phyloP scores from a whole-genome alignment of 495 filamentous ascomycete species.

The Penicillium pancosmium region DNA sequence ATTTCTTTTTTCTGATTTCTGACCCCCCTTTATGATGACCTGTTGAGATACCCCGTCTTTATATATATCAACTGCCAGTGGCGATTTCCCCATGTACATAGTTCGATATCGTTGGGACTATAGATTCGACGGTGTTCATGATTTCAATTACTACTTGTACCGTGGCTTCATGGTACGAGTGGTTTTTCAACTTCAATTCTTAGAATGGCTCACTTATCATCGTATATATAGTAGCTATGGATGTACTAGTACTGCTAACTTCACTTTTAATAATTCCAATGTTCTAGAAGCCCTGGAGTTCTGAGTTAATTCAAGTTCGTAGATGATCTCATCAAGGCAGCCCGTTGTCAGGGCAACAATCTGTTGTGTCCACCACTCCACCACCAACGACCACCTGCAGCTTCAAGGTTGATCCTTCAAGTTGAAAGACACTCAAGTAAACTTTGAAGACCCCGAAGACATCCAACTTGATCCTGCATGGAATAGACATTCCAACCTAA shows the following conservation, averaged over 20 bases:
- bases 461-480: no score
- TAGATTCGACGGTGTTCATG: conserved; percentile 31
- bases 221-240: no score
- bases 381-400: neutral
- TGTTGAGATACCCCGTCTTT: conserved; percentile 36
- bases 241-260: no score
- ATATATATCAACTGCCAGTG: conserved; percentile 43
- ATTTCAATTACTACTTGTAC: conserved; percentile 2
- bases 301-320: no score
- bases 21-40: conserved; percentile 18
- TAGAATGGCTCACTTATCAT: no score
- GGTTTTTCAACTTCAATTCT: neutral
- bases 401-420: neutral
- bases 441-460: no score
- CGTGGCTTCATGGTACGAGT: neutral
- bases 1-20: conserved; percentile 7
- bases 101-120: conserved; percentile 33
- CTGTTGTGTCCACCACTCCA: neutral
- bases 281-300: no score
- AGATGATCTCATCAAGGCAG: no score
- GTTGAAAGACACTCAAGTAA: neutral
- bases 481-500: no score
- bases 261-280: no score
- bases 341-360: neutral
- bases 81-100: conserved; percentile 46